Evolutionary conservation across 1,139 yeast genomes (phyloP).

Genomic region (Taiozyma sp.): DNA sequence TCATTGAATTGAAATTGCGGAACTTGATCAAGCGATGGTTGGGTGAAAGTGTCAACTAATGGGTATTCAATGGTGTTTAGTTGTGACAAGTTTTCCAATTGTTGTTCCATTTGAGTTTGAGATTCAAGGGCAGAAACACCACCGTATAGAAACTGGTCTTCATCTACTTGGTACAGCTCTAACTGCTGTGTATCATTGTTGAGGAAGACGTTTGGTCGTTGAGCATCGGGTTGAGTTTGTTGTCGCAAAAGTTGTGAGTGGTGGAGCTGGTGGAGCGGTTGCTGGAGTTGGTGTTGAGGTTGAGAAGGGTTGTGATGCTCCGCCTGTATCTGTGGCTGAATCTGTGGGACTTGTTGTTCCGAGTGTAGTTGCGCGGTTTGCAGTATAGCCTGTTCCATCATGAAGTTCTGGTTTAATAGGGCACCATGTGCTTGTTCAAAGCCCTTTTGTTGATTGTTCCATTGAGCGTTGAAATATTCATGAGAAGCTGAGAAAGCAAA

Average conservation of each 20-base stretch:
- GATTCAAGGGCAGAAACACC: not conserved
- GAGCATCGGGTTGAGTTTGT: not conserved
- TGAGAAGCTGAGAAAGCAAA: not conserved
- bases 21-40: conserved; percentile 1
- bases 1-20: not conserved
- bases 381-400: not conserved
- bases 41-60: conserved; percentile 8
- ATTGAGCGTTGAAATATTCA: not conserved
- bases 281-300: not conserved
- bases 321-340: not conserved
- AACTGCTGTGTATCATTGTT: not conserved
- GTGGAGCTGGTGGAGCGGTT: not conserved
- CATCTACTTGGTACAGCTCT: not conserved
- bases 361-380: not conserved
- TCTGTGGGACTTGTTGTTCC: not conserved
- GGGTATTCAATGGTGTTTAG: conserved; percentile 1
- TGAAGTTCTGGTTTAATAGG: not conserved
- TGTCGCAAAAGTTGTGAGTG: conserved; percentile 1
- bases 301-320: not conserved
- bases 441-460: not conserved
- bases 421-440: not conserved
- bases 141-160: not conserved
- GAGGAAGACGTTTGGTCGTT: not conserved
- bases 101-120: not conserved
- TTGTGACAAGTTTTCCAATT: not conserved